These are phyloP conservation scores for Sporothrix schenckii DNA, from an alignment of 2,329 filamentous ascomycete genomes.

Conservation along the genomic window DNA sequence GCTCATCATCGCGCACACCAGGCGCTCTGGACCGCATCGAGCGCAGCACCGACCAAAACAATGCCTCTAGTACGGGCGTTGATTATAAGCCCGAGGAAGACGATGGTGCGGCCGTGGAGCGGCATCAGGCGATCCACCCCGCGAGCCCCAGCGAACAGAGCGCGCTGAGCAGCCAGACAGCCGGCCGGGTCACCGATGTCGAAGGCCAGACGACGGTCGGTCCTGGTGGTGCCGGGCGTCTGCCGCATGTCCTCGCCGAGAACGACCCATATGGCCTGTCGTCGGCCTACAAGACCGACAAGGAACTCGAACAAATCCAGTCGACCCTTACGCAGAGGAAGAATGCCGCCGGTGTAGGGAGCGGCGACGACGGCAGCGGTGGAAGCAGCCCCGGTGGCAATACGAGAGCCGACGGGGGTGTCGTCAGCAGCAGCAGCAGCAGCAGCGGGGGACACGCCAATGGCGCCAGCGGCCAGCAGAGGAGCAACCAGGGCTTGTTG, in stretches of 20 bases:
- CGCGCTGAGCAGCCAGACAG: constrained; percentile 14
- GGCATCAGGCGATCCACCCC: constrained; percentile 44
- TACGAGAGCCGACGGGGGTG: not conserved
- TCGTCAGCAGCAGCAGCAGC: not conserved
- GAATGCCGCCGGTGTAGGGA: not conserved
- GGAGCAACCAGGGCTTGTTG: constrained; percentile 32
- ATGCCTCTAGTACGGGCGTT: constrained; percentile 53
- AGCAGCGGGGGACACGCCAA: not conserved
- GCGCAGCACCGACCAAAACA: constrained; percentile 40
- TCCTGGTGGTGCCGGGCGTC: constrained; percentile 44
- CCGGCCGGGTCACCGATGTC: constrained; percentile 46
- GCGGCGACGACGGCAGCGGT: not conserved
- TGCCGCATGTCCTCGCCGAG: constrained; percentile 62
- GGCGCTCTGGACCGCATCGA: constrained; percentile 31
- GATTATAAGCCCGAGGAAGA: constrained; percentile 46
- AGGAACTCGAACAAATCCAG: constrained; percentile 75
- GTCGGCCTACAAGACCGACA: constrained; percentile 73
- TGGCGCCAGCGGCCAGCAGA: not conserved
- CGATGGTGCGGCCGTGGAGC: constrained; percentile 48
- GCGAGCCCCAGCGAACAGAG: constrained; percentile 23
- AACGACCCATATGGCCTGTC: constrained; percentile 83
- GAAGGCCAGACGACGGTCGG: constrained; percentile 52
- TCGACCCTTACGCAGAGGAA: constrained; percentile 70
- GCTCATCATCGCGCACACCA: constrained; percentile 39
- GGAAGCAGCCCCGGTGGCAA: not conserved